These are phyloP conservation scores for Diaporthe sp. DNA, from an alignment of 2,329 filamentous ascomycete species.

Conservation along the genomic window DNA sequence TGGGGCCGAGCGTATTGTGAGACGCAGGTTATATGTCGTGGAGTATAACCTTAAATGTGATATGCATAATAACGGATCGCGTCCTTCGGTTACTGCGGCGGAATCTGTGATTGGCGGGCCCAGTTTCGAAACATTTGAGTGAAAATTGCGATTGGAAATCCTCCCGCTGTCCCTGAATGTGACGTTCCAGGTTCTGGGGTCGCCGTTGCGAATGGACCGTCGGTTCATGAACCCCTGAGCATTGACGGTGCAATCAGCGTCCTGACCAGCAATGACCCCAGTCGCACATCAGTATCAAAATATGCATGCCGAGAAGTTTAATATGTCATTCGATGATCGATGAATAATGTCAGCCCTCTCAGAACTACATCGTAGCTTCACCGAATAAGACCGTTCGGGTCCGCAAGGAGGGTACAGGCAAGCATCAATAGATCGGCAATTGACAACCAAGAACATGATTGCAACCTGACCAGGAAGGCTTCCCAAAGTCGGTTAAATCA, in stretches of 20 bases:
- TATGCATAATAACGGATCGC: not conserved
- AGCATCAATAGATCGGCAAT: not conserved
- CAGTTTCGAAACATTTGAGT: constrained; percentile 2
- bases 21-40: constrained; percentile 12
- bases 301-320: constrained; percentile 13
- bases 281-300: constrained; percentile 14
- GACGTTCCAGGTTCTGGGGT: constrained; percentile 13
- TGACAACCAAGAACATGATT: not conserved
- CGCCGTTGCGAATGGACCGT: not conserved
- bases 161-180: not conserved
- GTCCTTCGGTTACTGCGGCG: not conserved
- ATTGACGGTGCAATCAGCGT: not conserved
- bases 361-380: not conserved
- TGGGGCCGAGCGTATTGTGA: constrained; percentile 22
- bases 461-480: not conserved
- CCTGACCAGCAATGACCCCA: not conserved
- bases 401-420: not conserved
- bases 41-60: constrained; percentile 15
- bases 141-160: constrained; percentile 11
- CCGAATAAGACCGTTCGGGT: not conserved
- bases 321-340: not conserved
- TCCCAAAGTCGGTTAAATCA: not conserved
- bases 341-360: not conserved
- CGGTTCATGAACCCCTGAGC: not conserved
- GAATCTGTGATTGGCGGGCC: not conserved